Evolutionary conservation across 2,329 filamentous ascomycete species (phyloP), one percentile per base, ranked within the genome.

Genomic region (Cercospora sp.): DNA sequence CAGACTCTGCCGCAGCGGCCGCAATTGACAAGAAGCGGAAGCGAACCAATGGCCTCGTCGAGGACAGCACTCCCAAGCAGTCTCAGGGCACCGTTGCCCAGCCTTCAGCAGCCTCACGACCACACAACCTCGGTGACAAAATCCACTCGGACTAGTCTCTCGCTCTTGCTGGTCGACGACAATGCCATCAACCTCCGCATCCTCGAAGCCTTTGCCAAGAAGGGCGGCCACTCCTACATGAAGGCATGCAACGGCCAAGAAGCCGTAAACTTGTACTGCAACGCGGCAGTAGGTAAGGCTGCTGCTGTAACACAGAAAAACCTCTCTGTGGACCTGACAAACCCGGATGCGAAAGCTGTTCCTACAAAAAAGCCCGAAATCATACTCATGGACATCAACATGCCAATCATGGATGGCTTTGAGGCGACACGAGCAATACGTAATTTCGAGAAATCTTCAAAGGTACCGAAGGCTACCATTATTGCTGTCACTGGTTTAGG

Each of bases 381-480:
- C 43, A 81, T 86, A 3, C 80, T 85, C 18, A 86, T 85, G 83
- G 84, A 78, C 59, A 74, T 78, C 7, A 71, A 69, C 18, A 79
- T 79, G 77, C 77, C 77, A 0, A 67, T 78, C n/a, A 75, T 79
- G 74, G 75, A 79, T 43, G 77, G 77, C 12, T 71, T 74, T 28
- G 76, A 76, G 60, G 74, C 77, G 1, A 71, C 74, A 5, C 71
- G 73, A 3, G 59, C 66, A 4, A 78, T 78, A 2, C 73, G 76
- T 0, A 66, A 66, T 1, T 75, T 73, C 32, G 77, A 78, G 34
- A 55, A 65, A 12, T 60, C 68, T 3, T 34, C 67, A 18, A 66
- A 66, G 3, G 32, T 76, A 2, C 55, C 63, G n/a, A 72, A 71
- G 4, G 71, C 71, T 6, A 67, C 63, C 10, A 72, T 78, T 21